Evolutionary conservation across 108 stramenopile species (phyloP), one percentile per base, ranked within the genome.

Genomic region (Pelagomonas calceolata): DNA sequence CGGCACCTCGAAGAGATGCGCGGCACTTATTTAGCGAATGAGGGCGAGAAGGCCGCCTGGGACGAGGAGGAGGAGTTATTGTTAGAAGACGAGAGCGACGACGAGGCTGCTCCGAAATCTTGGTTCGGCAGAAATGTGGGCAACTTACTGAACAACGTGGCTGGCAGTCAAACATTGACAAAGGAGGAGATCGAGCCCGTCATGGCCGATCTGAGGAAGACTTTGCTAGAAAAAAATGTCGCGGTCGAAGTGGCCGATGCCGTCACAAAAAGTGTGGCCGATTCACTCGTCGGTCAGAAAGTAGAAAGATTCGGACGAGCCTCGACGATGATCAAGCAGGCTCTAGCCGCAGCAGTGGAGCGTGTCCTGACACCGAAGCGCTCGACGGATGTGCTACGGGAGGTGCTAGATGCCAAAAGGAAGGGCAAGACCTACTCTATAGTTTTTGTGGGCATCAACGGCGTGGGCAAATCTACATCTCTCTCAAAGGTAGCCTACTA

Each of bases 361-460:
- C 72, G 83, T 31, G 70, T 84, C 21, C 79, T 85, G n/a, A 82
- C 82, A 7, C 82, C 82, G 17, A 68, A 66, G 39, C 68, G 67
- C 33, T 31, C 33, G 43, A 75, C 67, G 36, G 80, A 81, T 45
- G 34, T 75, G 10, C 64, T 81, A 1, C 60, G 76, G 37, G 70
- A 77, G 34, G 78, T 73, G 26, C 73, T 44, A 5, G 74, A 51
- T 30, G 67, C 68, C n/a, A 34, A 32, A 44, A 36, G 32, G n/a
- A 36, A 64, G 73, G 70, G 43, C 69, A 63, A 73, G 29, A 91
- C 93, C 14, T 97, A 90, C 77, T 83, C 89, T 4, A 91, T 95
- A 82, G 91, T 90, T 15, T 93, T 95, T 73, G 86, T 92, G n/a
- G 96, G 96, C 21, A 93, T 97, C 75, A 97, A 97, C 80, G 96